Evolutionary conservation across 2,329 filamentous ascomycete species (phyloP).

Genomic region (Emmonsia crescens): DNA sequence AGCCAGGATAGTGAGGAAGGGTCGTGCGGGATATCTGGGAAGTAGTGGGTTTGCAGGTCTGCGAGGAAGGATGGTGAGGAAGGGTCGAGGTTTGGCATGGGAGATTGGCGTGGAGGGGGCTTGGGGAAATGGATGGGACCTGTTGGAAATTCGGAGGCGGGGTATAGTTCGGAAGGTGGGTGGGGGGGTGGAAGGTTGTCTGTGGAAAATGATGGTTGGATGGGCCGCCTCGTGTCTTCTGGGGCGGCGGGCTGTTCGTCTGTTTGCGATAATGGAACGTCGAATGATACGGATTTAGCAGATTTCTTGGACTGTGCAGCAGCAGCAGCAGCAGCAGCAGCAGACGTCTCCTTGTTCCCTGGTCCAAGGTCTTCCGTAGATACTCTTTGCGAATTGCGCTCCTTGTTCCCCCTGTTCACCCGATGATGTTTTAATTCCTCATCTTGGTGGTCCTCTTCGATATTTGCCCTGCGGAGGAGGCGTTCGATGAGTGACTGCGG

Average conservation of each 20-base stretch:
- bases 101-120: conserved; percentile 34
- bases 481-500: conserved; percentile 66
- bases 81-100: conserved; percentile 67
- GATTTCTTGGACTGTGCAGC: conserved; percentile 3
- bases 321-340: too few species aligned
- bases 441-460: conserved; percentile 49
- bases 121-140: conserved; percentile 35
- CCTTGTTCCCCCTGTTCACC: not conserved
- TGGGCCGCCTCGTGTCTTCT: conserved; percentile 1
- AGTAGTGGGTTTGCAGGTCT: conserved; percentile 85
- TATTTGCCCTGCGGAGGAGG: conserved; percentile 63
- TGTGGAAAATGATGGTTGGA: conserved; percentile 9
- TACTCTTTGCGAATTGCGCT: not conserved
- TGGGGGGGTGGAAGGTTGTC: conserved; percentile 28
- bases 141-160: conserved; percentile 29
- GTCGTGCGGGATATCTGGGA: conserved; percentile 75
- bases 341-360: not conserved
- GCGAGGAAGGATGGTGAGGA: conserved; percentile 70
- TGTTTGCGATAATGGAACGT: conserved; percentile 12
- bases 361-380: not conserved
- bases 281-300: conserved; percentile 23
- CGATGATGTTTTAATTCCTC: not conserved
- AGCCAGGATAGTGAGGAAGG: conserved; percentile 86
- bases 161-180: conserved; percentile 28
- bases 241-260: not conserved